Conservation (phyloP, 441 rosid species). For the Lepidium campestre region DNA sequence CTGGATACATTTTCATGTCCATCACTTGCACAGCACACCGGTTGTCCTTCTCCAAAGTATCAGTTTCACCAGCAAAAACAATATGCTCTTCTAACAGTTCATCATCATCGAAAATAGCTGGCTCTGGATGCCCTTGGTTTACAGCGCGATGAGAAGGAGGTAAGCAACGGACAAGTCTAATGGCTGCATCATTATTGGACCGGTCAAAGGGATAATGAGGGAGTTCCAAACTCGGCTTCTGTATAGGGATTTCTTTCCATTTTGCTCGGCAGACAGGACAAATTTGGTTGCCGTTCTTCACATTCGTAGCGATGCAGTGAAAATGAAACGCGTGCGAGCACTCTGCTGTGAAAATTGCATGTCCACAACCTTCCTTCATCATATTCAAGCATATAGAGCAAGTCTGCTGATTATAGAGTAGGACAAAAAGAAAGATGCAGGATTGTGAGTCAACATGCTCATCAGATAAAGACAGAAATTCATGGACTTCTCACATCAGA, state of each 20-base stretch:
- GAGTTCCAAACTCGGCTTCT: conserved; percentile 51
- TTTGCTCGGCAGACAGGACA: conserved; percentile 3
- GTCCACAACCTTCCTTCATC: conserved; percentile 9
- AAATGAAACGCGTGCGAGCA: conserved; percentile 6
- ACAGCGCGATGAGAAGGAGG: conserved; percentile 55
- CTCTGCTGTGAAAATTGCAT: conserved; percentile 6
- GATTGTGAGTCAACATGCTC: too few relatives aligned
- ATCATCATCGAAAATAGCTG: conserved; percentile 67
- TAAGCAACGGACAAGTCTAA: conserved; percentile 41
- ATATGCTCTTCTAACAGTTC: conserved; percentile 61
- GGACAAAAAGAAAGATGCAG: too few relatives aligned
- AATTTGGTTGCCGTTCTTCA: conserved; percentile 1
- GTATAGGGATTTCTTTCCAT: conserved; percentile 32
- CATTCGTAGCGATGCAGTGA: neutral
- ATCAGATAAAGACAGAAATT: too few relatives aligned
- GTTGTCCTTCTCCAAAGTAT: conserved; percentile 25
- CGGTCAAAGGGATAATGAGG: too few relatives aligned
- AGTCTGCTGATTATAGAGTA: too few relatives aligned
- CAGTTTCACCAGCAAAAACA: conserved; percentile 30
- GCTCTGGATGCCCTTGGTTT: conserved; percentile 65
- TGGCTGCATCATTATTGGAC: conserved; percentile 47
- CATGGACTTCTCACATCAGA: too few relatives aligned
- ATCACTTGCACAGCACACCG: conserved; percentile 42
- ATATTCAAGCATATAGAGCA: conserved; percentile 2
- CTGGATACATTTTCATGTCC: conserved; percentile 61